Conservation (phyloP, 2,329 filamentous ascomycete species). For the Fusarium multiceps region DNA sequence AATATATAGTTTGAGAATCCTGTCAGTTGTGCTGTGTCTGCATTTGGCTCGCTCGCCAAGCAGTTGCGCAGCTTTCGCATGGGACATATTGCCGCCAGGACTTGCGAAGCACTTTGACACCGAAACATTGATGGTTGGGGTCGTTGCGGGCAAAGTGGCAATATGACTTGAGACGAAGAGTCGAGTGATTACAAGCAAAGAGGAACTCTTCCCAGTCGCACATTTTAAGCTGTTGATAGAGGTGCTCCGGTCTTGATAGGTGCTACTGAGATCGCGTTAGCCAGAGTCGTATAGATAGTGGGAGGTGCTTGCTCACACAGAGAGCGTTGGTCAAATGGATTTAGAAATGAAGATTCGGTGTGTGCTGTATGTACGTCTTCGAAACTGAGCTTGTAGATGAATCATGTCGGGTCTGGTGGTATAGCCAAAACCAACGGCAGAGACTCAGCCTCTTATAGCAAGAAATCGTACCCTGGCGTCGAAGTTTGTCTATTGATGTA, state of each 20-base stretch:
- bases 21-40: slow-evolving; percentile 7
- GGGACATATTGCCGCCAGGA: slow-evolving; percentile 67
- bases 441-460: slow-evolving; percentile 23
- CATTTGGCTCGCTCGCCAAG: slow-evolving; percentile 20
- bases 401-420: neutral
- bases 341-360: neutral
- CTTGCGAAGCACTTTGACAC: slow-evolving; percentile 72
- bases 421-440: neutral
- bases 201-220: slow-evolving; percentile 77
- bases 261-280: slow-evolving; percentile 4
- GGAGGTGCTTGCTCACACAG: slow-evolving; percentile 2
- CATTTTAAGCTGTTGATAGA: slow-evolving; percentile 59
- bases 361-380: neutral
- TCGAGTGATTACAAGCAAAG: slow-evolving; percentile 72
- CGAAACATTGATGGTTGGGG: slow-evolving; percentile 74
- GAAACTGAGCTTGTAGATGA: neutral
- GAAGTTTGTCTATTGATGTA: neutral
- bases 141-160: slow-evolving; percentile 83
- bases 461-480: neutral
- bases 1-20: neutral
- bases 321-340: neutral
- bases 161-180: slow-evolving; percentile 70
- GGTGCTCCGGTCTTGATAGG: neutral
- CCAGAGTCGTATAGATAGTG: neutral
- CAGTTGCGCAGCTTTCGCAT: slow-evolving; percentile 60